phyloP scores from a whole-genome alignment of 352 stramenopile species.

The Globisporangium nodosum region DNA sequence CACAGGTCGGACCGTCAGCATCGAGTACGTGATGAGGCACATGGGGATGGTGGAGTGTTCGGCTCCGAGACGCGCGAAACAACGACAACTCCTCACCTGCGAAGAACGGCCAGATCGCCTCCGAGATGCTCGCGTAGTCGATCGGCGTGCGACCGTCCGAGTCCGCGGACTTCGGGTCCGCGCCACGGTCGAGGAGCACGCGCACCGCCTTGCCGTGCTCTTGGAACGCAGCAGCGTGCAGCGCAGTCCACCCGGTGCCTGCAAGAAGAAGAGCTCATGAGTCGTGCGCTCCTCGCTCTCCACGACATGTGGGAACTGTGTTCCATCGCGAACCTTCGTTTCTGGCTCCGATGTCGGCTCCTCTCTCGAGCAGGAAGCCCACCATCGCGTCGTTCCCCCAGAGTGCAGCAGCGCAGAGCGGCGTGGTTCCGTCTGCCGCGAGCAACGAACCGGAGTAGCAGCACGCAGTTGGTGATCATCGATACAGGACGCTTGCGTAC shows the following conservation, averaged over 20 bases:
- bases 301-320: no score
- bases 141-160: slow-evolving; percentile 40
- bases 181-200: slow-evolving; percentile 39
- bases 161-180: slow-evolving; percentile 38
- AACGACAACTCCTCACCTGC: slow-evolving; percentile 18
- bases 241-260: slow-evolving; percentile 62
- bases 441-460: background rate
- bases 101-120: slow-evolving; percentile 70
- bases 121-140: slow-evolving; percentile 68
- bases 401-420: slow-evolving; percentile 47
- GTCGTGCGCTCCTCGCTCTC: background rate
- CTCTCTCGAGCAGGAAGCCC: slow-evolving; percentile 47
- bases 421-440: slow-evolving; percentile 49
- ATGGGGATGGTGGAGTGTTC: background rate
- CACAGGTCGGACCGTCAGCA: background rate
- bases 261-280: background rate
- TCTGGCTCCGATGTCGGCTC: slow-evolving; percentile 36
- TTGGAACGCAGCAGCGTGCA: slow-evolving; percentile 62
- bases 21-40: background rate
- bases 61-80: background rate
- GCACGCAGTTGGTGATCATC: background rate
- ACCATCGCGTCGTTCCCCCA: slow-evolving; percentile 70
- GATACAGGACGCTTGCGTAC: no score
- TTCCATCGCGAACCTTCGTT: slow-evolving; percentile 39
- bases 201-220: slow-evolving; percentile 61